Conservation (phyloP, 805 yeast genomes). For the Gaillardinia entomophila region DNA sequence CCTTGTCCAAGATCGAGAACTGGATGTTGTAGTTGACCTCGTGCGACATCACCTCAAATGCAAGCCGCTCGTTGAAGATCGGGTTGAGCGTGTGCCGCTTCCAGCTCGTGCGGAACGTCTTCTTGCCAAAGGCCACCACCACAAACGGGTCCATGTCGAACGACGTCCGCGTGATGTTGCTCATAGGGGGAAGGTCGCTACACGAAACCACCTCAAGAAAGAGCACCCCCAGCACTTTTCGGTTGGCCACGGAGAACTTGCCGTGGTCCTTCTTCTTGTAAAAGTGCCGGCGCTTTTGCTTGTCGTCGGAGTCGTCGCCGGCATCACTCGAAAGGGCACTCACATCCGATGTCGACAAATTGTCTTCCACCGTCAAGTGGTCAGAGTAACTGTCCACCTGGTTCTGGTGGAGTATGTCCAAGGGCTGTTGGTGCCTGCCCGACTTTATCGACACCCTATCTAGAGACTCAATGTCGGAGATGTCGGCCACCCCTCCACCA, state of each 20-base stretch:
- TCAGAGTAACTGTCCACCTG: no score
- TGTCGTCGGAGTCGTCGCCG: constrained; percentile 9
- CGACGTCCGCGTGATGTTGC: constrained; percentile 63
- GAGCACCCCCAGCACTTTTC: constrained; percentile 58
- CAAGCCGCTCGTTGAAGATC: constrained; percentile 69
- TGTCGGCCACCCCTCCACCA: constrained; percentile 12
- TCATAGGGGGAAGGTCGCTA: constrained; percentile 71
- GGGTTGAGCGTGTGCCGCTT: constrained; percentile 80
- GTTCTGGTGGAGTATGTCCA: no score
- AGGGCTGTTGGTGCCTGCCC: no score
- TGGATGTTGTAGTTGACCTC: constrained; percentile 64
- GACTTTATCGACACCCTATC: background rate
- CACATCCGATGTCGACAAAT: background rate
- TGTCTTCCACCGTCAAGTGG: background rate
- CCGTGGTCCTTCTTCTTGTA: constrained; percentile 4
- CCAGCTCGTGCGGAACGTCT: constrained; percentile 82
- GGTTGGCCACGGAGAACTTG: constrained; percentile 32
- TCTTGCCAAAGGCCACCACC: constrained; percentile 82
- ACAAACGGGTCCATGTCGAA: constrained; percentile 98
- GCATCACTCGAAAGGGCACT: background rate
- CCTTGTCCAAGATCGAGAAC: constrained; percentile 79
- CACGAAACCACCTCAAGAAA: constrained; percentile 74
- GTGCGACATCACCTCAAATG: constrained; percentile 66
- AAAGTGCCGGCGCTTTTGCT: constrained; percentile 3
- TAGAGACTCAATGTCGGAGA: constrained; percentile 27